Base-by-base conservation (phyloP, 1,284 basidiomycete genomes). In the Cryptococcus sp. region DNA sequence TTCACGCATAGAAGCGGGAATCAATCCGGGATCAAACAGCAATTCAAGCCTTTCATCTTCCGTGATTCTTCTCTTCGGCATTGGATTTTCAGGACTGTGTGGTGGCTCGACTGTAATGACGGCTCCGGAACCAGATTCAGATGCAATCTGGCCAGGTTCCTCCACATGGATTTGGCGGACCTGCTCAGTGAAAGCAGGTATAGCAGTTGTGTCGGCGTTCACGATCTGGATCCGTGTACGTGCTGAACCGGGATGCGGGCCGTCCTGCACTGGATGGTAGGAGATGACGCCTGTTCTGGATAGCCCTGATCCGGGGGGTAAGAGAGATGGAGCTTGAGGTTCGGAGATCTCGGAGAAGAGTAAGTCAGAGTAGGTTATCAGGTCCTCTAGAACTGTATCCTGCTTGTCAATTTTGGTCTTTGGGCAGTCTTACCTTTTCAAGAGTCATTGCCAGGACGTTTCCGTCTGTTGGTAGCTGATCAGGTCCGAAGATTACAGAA, bases 381-480 rank as follows among this genome's bases (percentile, higher is more conserved):
- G 76, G 63, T 91, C 86, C 69, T 93, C 91, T 80, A 93, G 86
- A 4, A 92, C 76, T 0, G 86, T 83, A 66, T 96, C 91, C 88
- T 91, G 58, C 10, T 9, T 34, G 39, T 21, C 43, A 36, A 54
- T 48, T 18, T 39, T 32, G 32, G 25, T 10, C 46, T 24, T 55
- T 48, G 23, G 61, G 37, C 23, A 31, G 36, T 16, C 61, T 53
- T 57, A 88, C 89, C 81, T 90, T 91, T 69, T 76, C 80, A 13
- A 78, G 78, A 60, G 85, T 83, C 43, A 91, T 81, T 49, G 78
- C 85, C 21, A 91, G 75, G 16, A 91, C 77, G 67, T 90, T 86
- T 1, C 80, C 82, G 28, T 81, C 83, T 60, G 85, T 85, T 0
- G 86, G 83, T 45, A 88, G 78, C 53, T 92, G 87, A 54, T 94